Base-by-base conservation (phyloP, 1,284 basidiomycete species). In the Moniliella sp. region DNA sequence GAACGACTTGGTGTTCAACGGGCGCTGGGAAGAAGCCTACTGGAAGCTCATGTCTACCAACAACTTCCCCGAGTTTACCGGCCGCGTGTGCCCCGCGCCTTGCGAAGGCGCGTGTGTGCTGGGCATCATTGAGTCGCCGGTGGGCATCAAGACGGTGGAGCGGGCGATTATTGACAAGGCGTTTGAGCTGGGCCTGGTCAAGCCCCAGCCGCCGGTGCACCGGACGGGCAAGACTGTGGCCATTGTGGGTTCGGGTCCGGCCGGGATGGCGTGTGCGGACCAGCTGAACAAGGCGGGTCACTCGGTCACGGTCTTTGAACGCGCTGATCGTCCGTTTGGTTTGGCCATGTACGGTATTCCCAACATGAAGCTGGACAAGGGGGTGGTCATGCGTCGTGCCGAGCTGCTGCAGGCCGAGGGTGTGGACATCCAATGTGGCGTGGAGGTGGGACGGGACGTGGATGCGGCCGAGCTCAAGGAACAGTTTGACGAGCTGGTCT, bases 291-390 rank as follows among this genome's bases (percentile, higher is more conserved):
- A 40, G 23, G 52, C 52, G 19, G 52, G 52, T 36, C 52, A 56
- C 43, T 48, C 50, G 14, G 52, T 56, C 35, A 54, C 50, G 27
- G 49, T 56, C 32, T 56, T 51, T 41, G 52, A 56, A 44, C 52
- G 52, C 28, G 45, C 48, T 15, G 52, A 56, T 42, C 49, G 48
- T 13, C 34, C 48, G 32, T 50, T 50, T 36, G 52, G 52, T 42
- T 36, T 56, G 32, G 48, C 54, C 36, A 46, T 46, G 42, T 56
- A 56, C 40, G 52, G 52, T 39, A 56, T 56, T 31, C 52, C 52
- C 36, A 56, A 56, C 45, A 56, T 56, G 52, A 56, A 56, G 50
- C 48, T 56, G 36, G 52, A 56, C 45, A 56, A 56, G 48, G 39
- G 36, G 28, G 29, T 53, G 29, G 52, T 56, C 12, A 42, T 43